Evolutionary conservation across 1,284 basidiomycete genomes (phyloP).

Genomic region (Lentinus polychrous): DNA sequence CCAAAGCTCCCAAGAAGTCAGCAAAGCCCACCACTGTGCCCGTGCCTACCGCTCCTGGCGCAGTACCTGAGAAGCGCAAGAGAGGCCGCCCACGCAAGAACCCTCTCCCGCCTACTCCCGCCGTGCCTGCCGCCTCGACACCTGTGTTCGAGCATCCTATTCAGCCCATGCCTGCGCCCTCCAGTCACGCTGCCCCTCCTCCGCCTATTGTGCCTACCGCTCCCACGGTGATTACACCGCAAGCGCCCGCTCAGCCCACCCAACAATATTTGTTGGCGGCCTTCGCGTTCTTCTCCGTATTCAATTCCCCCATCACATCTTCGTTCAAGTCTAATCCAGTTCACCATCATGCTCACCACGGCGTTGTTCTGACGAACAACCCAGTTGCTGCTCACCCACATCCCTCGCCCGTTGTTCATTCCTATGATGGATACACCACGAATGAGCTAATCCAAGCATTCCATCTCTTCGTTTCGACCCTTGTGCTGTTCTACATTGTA

Average conservation of each 20-base stretch:
- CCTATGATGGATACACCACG: constrained; percentile 32
- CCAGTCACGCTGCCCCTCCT: constrained; percentile 9
- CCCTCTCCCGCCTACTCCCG: constrained; percentile 24
- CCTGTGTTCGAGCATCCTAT: constrained; percentile 11
- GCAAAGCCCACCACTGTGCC: constrained; percentile 28
- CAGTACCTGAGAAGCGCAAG: constrained; percentile 67
- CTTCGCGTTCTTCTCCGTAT: constrained; percentile 71
- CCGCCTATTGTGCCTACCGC: too few relatives aligned
- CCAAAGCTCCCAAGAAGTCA: constrained; percentile 27
- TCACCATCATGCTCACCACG: constrained; percentile 26
- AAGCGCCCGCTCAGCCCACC: constrained; percentile 19
- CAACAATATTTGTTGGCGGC: constrained; percentile 70
- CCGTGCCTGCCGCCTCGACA: constrained; percentile 14
- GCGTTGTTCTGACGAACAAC: constrained; percentile 23
- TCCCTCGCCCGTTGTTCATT: neutral
- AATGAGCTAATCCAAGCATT: constrained; percentile 47
- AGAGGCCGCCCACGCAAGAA: constrained; percentile 67
- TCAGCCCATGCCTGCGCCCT: constrained; percentile 14
- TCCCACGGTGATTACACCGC: too few relatives aligned
- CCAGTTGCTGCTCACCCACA: constrained; percentile 1
- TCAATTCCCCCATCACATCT: constrained; percentile 60
- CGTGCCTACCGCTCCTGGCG: constrained; percentile 21
- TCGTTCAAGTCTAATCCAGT: constrained; percentile 24
- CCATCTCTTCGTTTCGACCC: constrained; percentile 54
- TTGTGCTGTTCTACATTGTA: constrained; percentile 54